phyloP scores from a whole-genome alignment of 352 stramenopile species.

The Pythium scleroteichum region DNA sequence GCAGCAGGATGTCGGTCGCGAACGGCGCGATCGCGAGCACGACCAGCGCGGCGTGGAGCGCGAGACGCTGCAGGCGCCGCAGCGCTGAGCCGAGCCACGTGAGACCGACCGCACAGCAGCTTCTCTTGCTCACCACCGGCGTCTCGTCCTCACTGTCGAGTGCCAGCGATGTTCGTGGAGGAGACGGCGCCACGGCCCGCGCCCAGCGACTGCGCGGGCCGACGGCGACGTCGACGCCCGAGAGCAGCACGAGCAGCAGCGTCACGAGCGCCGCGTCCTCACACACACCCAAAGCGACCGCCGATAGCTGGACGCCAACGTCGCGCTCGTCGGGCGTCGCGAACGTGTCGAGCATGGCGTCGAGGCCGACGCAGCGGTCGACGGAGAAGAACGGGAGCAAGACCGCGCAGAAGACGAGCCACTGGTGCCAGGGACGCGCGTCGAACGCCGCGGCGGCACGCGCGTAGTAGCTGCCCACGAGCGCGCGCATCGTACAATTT shows the following conservation, averaged over 20 bases:
- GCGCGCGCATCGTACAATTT: too few relatives aligned
- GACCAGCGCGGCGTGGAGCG: not conserved
- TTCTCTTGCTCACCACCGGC: too few relatives aligned
- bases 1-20: conserved; percentile 13
- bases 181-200: too few relatives aligned
- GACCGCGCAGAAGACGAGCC: conserved; percentile 8
- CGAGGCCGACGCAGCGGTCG: conserved; percentile 9
- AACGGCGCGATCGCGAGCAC: conserved; percentile 12
- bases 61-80: not conserved
- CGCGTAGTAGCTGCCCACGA: too few relatives aligned
- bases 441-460: not conserved
- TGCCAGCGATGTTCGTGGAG: too few relatives aligned
- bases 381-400: conserved; percentile 12
- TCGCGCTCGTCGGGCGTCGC: not conserved
- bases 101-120: not conserved
- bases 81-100: not conserved
- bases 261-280: conserved; percentile 13
- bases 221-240: conserved; percentile 5
- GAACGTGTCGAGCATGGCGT: conserved; percentile 9
- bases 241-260: conserved; percentile 16
- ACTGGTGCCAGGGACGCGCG: conserved; percentile 15
- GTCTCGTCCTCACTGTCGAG: not conserved
- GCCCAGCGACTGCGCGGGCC: conserved; percentile 1
- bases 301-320: not conserved
- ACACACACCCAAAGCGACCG: conserved; percentile 4